Evolutionary conservation across 352 stramenopile genomes (phyloP), one percentile per base, ranked within the genome.

Genomic region (Peronospora belbahrii): DNA sequence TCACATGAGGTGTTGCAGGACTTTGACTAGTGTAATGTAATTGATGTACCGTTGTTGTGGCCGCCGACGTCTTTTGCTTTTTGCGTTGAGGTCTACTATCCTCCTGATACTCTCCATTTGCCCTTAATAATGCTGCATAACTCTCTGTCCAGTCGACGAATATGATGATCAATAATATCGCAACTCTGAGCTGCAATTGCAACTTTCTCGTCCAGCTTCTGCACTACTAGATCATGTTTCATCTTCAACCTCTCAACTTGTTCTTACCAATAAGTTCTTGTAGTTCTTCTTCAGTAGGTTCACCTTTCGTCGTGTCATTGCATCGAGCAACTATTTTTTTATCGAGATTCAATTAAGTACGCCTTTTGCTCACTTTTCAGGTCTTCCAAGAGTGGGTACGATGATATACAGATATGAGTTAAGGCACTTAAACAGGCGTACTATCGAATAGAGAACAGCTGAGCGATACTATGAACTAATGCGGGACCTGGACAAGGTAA

Each of bases 171-270:
- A 18, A 93, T 75, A 43, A 93, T 70, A 59, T 90, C 81, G 58
- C 90, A 93, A 30, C 68, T 85, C 56, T 93, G 81, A 41, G 74
- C 76, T 13, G 81, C 81, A 48, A 93, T 93, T 34, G 81, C 81
- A 39, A 90, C 82, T 49, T 93, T 93, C 65, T 93, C 81, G 57
- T 93, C 81, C 42, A 90, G 67, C 48, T 93, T 90, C 60, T 93
- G 78, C 18, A 90, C 65, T 4, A 87, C 81, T 18, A 76, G 61
- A 41, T 82, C 63, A 42, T 84, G 76, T 52, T 81, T 88, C 25
- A 72, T 53, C 8, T 59, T 54, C 17, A 93, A 58, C 6, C 33
- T 57, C 28, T 58, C 39, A 14, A 85, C 49, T 35, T 59, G 50
- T 25, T 65, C 70, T 33, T 88, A 14, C 67, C 75, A 28, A 92